Base-by-base conservation (phyloP, 768 basidiomycete genomes). In the Leccinum sublutescens region DNA sequence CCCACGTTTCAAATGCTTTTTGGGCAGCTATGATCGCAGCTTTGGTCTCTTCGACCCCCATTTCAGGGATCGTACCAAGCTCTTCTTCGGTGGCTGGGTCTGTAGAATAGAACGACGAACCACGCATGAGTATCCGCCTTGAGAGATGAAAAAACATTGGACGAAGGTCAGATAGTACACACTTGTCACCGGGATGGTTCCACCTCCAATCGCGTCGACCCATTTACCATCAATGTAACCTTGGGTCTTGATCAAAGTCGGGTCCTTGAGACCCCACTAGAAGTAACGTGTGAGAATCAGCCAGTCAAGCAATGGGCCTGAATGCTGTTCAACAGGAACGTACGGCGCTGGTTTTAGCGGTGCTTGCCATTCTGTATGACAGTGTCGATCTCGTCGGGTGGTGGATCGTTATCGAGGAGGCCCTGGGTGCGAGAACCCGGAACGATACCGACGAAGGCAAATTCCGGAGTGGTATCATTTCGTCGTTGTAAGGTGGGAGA, bases 1-100 rank as follows among this genome's bases (percentile, higher is more conserved):
- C 85, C 93, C 93, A 99, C 1, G 84, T 80, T 64, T 85, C 82
- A 75, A 98, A 93, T 0, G 95, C 92, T 51, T 78, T 83, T 6
- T 78, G 75, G 10, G 97, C 97, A 12, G 89, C 89, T 19, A 84
- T 77, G 61, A 98, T 94, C 27, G 95, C 97, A 62, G 85, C 78
- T 65, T 86, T 86, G 10, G 93, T 91, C 74, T 98, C 94, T 27
- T 80, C 80, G 48, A 91, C 69, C 10, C 88, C 90, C 88, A 97
- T 91, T 69, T 98, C 96, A 4, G 95, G 92, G 27, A 95, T 80
- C 1, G 83, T 86, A 14, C 95, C 96, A 49, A 98, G 83, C 59
- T 84, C 83, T 63, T 95, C 84, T 45, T 82, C 82, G 4, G 88
- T 96, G 6, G 94, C 92, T 31, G 96, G 96, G 77, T 98, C 95